Percentiles rank a stretch among this genome's conserved stretches.
These are phyloP conservation scores for Pontederia crassipes DNA, from an alignment of 176 grass and related monocot genomes.

Conservation along the genomic window DNA sequence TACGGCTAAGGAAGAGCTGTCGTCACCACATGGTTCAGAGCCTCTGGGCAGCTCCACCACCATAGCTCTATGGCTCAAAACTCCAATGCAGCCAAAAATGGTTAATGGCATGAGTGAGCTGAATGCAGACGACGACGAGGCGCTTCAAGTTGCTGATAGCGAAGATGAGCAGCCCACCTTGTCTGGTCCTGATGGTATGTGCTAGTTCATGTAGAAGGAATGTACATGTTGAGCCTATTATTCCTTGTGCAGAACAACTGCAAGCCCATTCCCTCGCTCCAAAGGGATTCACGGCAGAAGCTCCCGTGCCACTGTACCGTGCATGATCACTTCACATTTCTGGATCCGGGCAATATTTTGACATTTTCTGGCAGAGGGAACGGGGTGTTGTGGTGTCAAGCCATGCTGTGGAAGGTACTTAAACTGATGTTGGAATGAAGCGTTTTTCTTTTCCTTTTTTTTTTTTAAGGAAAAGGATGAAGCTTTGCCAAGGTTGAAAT, in stretches of 20 bases:
- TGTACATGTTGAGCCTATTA: conserved; percentile 19
- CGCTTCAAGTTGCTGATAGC: conserved; percentile 61
- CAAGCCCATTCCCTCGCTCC: conserved; percentile 54
- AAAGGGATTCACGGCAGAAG: conserved; percentile 38
- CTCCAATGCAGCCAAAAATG: background rate
- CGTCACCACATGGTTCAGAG: conserved; percentile 17
- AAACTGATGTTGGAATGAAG: background rate
- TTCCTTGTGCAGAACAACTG: conserved; percentile 32
- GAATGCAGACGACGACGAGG: conserved; percentile 21
- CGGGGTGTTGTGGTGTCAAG: conserved; percentile 42
- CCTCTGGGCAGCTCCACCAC: conserved; percentile 21
- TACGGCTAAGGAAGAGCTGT: conserved; percentile 16
- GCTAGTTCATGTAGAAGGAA: conserved; percentile 36
- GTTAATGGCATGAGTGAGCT: conserved; percentile 1
- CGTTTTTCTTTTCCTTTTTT: no score
- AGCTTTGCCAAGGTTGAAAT: no score
- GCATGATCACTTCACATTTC: conserved; percentile 41
- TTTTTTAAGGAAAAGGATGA: no score
- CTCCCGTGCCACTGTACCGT: conserved; percentile 34
- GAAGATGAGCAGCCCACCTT: conserved; percentile 42
- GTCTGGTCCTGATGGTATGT: conserved; percentile 30
- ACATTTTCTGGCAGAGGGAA: conserved; percentile 50
- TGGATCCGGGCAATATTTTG: conserved; percentile 1
- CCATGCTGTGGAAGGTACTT: conserved; percentile 55
- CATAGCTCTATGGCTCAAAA: conserved; percentile 4